Base-by-base conservation (phyloP, 768 basidiomycete species). In the Cyclocybe cylindracea region DNA sequence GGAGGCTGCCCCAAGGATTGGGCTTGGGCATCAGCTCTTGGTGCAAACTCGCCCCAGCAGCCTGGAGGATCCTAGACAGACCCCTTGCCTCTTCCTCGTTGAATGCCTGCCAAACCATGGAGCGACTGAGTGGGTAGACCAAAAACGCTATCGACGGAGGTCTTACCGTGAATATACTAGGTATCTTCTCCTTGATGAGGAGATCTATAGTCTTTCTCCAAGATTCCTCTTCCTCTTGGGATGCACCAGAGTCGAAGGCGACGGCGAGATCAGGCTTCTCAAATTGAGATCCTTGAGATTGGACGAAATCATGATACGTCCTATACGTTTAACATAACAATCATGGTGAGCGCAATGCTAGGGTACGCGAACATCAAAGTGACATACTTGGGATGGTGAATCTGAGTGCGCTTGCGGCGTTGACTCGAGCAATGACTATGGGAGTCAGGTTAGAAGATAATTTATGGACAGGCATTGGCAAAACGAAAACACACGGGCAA, bases 161-260 rank as follows among this genome's bases (percentile, higher is more conserved):
- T 2, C 2, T 24, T 50, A 72, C 74, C 6, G 70, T 71, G 49
- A 74, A 73, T 0, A 72, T 57, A 4, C 58, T 63, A 2, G 70
- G n/a, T 10, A 70, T 65, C 1, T 60, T 56, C 7, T 55, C 58
- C 39, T 65, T 42, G 33, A 62, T 55, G 7, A 72, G 57, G 46
- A 63, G 55, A 4, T 54, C 44, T 32, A 68, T 60, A 0, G 70
- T 68, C 14, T 50, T 33, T n/a, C 53, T 54, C 71, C 71, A 72
- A 0, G 61, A 61, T 1, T 46, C 48, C 0, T 10, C n/a, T 7
- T 44, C 51, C 34, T 61, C 56, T 42, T 69, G 58, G 0, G 69
- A 68, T 0, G 54, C 52, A 2, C 70, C 71, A 3, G 71, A 69
- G 55, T 73, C 68, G 57, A 73, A 73, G 2, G 71, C 71, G 19